Evolutionary conservation across 2,329 filamentous ascomycete species (phyloP).

Genomic region (Penicillium sp.): DNA sequence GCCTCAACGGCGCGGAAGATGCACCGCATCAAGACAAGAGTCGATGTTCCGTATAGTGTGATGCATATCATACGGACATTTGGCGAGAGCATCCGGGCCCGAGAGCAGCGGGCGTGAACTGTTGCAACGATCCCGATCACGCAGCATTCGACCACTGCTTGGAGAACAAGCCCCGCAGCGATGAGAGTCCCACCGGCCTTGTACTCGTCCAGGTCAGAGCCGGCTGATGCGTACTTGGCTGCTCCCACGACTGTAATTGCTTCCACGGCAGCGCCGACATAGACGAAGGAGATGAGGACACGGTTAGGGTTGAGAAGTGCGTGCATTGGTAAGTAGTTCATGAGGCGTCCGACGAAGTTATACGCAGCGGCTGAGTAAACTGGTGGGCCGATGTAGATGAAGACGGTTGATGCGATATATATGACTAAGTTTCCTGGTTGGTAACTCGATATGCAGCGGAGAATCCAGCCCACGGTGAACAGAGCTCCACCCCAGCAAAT

Average conservation of each 20-base stretch:
- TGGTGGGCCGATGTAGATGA: conserved; percentile 35
- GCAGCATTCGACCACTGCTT: conserved; percentile 30
- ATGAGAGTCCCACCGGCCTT: conserved; percentile 28
- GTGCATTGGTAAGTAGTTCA: conserved; percentile 40
- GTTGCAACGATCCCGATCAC: conserved; percentile 25
- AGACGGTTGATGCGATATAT: conserved; percentile 34
- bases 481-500: conserved; percentile 34
- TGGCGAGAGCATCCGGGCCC: conserved; percentile 20
- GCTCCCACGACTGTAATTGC: conserved; percentile 32
- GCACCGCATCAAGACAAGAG: conserved; percentile 33
- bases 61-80: conserved; percentile 32
- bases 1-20: conserved; percentile 36
- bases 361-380: conserved; percentile 39
- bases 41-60: conserved; percentile 36
- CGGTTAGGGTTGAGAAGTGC: conserved; percentile 36
- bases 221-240: conserved; percentile 20
- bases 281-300: conserved; percentile 36
- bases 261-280: conserved; percentile 35
- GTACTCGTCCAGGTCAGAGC: conserved; percentile 12
- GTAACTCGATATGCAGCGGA: conserved; percentile 29
- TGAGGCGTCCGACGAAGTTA: conserved; percentile 35
- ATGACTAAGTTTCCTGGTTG: conserved; percentile 26
- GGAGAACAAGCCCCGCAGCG: conserved; percentile 27
- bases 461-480: conserved; percentile 38
- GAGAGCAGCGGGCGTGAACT: conserved; percentile 28